Evolutionary conservation across 805 yeast species (phyloP).

Genomic region (Candida khao-thaluensis): DNA sequence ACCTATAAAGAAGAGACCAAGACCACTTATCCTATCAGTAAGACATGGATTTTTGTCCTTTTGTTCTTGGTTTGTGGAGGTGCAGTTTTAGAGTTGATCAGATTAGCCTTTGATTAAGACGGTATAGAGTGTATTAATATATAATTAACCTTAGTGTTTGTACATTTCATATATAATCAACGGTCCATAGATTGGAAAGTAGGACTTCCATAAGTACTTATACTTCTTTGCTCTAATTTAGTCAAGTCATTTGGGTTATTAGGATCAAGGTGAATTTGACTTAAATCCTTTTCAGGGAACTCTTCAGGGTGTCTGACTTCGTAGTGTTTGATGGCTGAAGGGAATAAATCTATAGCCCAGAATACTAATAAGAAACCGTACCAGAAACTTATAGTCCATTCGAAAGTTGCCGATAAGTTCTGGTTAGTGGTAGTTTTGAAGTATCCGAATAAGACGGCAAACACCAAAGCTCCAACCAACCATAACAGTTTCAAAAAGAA

Average conservation of each 20-base stretch:
- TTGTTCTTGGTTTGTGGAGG: constrained; percentile 79
- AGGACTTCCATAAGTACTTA: constrained; percentile 20
- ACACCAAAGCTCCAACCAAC: constrained; percentile 61
- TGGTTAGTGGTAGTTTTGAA: constrained; percentile 31
- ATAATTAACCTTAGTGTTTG: not conserved
- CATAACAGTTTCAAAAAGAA: constrained; percentile 59
- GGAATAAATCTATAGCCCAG: constrained; percentile 67
- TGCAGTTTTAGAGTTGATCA: constrained; percentile 68
- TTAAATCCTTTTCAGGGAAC: constrained; percentile 16
- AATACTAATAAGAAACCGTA: constrained; percentile 68
- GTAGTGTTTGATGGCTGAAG: constrained; percentile 49
- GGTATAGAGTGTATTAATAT: not conserved
- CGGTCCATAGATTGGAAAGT: constrained; percentile 12
- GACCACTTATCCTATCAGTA: constrained; percentile 54
- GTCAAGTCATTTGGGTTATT: constrained; percentile 19
- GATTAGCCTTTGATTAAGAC: constrained; percentile 49
- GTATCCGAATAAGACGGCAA: constrained; percentile 70
- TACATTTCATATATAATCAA: too few species aligned
- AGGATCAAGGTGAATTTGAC: constrained; percentile 17
- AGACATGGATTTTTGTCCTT: constrained; percentile 59
- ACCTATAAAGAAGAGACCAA: constrained; percentile 52
- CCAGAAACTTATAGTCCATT: constrained; percentile 87
- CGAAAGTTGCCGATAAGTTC: constrained; percentile 62
- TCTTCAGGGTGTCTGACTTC: constrained; percentile 29
- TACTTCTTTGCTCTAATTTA: constrained; percentile 17